These are phyloP conservation scores for Diplodia intermedia DNA, from an alignment of 2,329 filamentous ascomycete genomes.

Conservation along the genomic window DNA sequence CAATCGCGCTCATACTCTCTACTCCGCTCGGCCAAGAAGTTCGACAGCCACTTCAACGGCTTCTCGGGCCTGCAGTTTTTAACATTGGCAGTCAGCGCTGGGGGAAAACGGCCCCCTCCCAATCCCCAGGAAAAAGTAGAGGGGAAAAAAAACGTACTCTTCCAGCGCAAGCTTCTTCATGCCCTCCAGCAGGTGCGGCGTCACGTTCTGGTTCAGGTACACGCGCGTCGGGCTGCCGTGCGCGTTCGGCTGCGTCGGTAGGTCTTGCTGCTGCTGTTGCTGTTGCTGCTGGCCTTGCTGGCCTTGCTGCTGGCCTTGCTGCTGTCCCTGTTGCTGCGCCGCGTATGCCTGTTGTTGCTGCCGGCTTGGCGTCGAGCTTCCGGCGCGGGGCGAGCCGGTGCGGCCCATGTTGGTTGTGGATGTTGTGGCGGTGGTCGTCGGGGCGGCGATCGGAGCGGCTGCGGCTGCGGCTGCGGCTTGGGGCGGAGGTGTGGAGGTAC, in stretches of 20 bases:
- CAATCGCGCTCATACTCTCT: constrained; percentile 54
- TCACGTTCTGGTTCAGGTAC: constrained; percentile 58
- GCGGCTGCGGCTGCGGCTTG: constrained; percentile 22
- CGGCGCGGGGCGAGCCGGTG: constrained; percentile 36
- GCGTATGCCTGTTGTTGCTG: not conserved
- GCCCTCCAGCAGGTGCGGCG: constrained; percentile 58
- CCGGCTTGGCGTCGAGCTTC: constrained; percentile 7
- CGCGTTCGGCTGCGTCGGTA: constrained; percentile 48
- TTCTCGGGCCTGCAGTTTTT: constrained; percentile 52
- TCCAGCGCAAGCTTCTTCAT: constrained; percentile 60
- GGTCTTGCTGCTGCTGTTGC: constrained; percentile 20
- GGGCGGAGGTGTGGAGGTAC: constrained; percentile 32
- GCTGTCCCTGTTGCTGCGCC: not conserved
- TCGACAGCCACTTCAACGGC: constrained; percentile 56
- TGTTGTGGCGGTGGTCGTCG: constrained; percentile 22
- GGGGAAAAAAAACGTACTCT: constrained; percentile 44
- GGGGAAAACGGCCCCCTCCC: not conserved
- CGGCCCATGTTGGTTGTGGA: constrained; percentile 28
- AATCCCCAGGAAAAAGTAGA: not conserved
- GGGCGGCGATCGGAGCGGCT: constrained; percentile 9
- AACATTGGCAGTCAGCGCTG: not conserved
- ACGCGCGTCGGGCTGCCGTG: constrained; percentile 58
- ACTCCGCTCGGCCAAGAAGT: constrained; percentile 57
- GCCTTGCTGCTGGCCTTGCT: not conserved
- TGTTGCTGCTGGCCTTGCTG: constrained; percentile 8